These are phyloP conservation scores for Diplogelasinospora grovesii DNA, from an alignment of 495 filamentous ascomycete species.

Conservation along the genomic window DNA sequence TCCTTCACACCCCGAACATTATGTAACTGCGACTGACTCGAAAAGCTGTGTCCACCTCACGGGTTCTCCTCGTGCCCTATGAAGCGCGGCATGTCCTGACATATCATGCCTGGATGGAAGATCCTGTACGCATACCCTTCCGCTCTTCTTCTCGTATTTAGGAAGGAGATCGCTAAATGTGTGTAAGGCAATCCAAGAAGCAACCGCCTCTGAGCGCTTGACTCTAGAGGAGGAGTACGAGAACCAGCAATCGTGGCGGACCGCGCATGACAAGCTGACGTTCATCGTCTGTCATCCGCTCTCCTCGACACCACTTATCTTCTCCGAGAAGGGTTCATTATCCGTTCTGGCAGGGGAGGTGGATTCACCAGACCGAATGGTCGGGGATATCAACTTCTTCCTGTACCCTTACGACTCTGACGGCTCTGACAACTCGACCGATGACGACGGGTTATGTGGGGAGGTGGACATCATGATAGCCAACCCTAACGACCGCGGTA, in stretches of 20 bases:
- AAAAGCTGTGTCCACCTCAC: constrained; percentile 58
- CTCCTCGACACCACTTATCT: background rate
- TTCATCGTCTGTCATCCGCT: constrained; percentile 58
- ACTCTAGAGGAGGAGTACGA: constrained; percentile 71
- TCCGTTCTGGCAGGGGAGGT: constrained; percentile 26
- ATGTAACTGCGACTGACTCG: background rate
- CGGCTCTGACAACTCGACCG: no score
- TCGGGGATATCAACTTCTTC: constrained; percentile 87
- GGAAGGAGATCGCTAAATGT: no score
- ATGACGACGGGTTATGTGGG: constrained; percentile 34
- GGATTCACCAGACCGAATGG: constrained; percentile 56
- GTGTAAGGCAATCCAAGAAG: constrained; percentile 64
- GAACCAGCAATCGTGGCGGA: constrained; percentile 79
- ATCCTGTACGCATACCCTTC: constrained; percentile 50
- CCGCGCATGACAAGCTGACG: constrained; percentile 66
- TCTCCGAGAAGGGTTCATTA: background rate
- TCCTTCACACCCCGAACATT: background rate
- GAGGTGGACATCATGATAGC: constrained; percentile 93
- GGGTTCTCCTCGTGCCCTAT: constrained; percentile 75
- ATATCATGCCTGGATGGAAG: constrained; percentile 90
- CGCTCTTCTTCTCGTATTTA: background rate
- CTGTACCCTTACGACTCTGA: constrained; percentile 48
- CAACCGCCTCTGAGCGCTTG: constrained; percentile 78
- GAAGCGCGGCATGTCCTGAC: constrained; percentile 69
- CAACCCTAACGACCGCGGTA: constrained; percentile 44